Evolutionary conservation across 305 asterid genomes (phyloP).

Genomic region (Fraxinus floribunda): DNA sequence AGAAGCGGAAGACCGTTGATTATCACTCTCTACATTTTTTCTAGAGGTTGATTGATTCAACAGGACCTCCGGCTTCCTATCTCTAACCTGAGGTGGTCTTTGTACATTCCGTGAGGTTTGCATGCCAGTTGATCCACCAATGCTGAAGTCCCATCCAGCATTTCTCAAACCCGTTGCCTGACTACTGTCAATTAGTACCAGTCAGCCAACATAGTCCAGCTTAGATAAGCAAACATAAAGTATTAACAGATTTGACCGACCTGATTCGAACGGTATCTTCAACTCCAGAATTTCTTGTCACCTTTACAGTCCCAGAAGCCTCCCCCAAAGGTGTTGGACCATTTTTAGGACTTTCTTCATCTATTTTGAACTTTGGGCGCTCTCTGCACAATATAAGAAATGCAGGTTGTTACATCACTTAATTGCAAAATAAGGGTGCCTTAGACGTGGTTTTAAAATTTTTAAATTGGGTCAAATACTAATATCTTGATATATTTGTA

Average conservation of each 20-base stretch:
- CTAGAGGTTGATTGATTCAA: conserved; percentile 51
- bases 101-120: conserved; percentile 77
- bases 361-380: conserved; percentile 79
- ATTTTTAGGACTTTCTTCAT: conserved; percentile 56
- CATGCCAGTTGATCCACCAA: conserved; percentile 67
- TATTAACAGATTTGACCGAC: conserved; percentile 45
- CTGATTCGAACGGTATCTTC: conserved; percentile 57
- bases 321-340: conserved; percentile 57
- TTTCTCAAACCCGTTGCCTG: conserved; percentile 62
- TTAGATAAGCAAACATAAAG: conserved; percentile 14
- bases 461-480: conserved; percentile 8
- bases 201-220: conserved; percentile 30
- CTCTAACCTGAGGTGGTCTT: conserved; percentile 84
- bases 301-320: conserved; percentile 79
- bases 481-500: conserved; percentile 18
- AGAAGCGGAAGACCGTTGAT: conserved; percentile 58
- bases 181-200: conserved; percentile 40
- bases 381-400: conserved; percentile 40
- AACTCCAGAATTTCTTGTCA: conserved; percentile 50
- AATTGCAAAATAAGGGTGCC: not conserved
- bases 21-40: conserved; percentile 50
- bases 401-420: conserved; percentile 20
- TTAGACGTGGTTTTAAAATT: not conserved
- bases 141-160: conserved; percentile 95
- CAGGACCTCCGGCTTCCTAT: conserved; percentile 68